Base-by-base conservation (phyloP, 1,284 basidiomycete genomes). In the Cutaneotrichosporon spelunceum region DNA sequence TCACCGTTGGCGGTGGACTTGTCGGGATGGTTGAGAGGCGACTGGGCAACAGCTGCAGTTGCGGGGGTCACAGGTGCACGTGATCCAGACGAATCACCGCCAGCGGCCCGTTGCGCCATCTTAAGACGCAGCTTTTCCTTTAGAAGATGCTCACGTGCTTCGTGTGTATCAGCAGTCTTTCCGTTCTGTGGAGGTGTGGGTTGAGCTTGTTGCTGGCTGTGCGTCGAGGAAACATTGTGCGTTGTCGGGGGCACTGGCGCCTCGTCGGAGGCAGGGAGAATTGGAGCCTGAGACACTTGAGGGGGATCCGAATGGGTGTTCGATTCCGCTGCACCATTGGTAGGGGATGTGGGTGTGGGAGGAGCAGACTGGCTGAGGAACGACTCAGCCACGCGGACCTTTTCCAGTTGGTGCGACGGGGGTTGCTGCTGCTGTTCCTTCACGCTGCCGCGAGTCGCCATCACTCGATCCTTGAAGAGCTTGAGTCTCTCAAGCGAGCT, bases 381-480 rank as follows among this genome's bases (percentile, higher is more conserved):
- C 26, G 59, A 53, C 49, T 66, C 64, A 9, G 64, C 64, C 3
- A 23, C 52, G 33, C 49, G 58, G 4, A 34, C 52, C 6, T 34
- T 19, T 19, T 53, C 52, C 21, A 36, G 34, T 14, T 36, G 52
- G 23, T 30, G 26, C 26, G 26, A 16, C 2, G 27, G n/a, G 14
- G 21, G 33, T n/a, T 34, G 48, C 14, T 30, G 48, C 10, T 50
- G 48, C 26, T 50, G 47, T 19, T 26, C 26, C 26, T 42, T 42
- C 16, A 27, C 26, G 13, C 44, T 36, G 21, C 29, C 30, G 5
- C 62, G 57, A 19, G 44, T 64, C n/a, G 60, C 58, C 30, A 60
- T 62, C 11, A 66, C 62, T 48, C 64, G 65, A 6, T 57, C 62
- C 30, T 62, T 64, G 62, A 66, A 66, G 14, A 48, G 60, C 34